Evolutionary conservation across 257 asterid species (phyloP).

Genomic region (Ligustrum vulgare): DNA sequence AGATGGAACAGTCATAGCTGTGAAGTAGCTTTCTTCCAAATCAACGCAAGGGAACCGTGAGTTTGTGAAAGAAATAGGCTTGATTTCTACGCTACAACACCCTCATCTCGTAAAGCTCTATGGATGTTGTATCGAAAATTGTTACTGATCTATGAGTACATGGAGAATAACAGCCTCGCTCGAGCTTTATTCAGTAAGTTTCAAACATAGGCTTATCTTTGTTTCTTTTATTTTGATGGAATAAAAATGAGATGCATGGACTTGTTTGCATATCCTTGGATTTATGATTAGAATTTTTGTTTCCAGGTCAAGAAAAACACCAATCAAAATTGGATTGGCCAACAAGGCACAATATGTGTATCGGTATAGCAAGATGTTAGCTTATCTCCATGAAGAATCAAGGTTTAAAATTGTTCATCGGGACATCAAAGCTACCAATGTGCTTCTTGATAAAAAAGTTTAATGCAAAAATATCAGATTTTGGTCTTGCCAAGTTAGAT

Average conservation of each 20-base stretch:
- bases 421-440: conserved; percentile 60
- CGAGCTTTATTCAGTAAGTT: conserved; percentile 51
- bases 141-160: conserved; percentile 55
- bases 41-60: conserved; percentile 66
- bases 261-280: background rate
- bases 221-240: background rate
- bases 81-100: conserved; percentile 43
- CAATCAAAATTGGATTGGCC: conserved; percentile 49
- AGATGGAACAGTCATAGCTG: conserved; percentile 56
- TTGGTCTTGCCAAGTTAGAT: conserved; percentile 60
- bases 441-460: conserved; percentile 48
- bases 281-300: background rate
- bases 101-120: conserved; percentile 22
- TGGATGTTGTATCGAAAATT: conserved; percentile 60
- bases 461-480: conserved; percentile 43
- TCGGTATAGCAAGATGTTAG: conserved; percentile 54
- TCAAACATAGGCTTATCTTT: background rate
- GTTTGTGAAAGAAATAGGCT: conserved; percentile 56
- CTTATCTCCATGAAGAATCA: conserved; percentile 63
- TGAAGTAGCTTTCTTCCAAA: conserved; percentile 60
- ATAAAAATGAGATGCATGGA: background rate
- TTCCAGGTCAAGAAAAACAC: conserved; percentile 45
- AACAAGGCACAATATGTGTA: conserved; percentile 49
- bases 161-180: conserved; percentile 62
- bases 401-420: conserved; percentile 56